Conservation (phyloP, 768 basidiomycete genomes). For the Mycena galericulata region DNA sequence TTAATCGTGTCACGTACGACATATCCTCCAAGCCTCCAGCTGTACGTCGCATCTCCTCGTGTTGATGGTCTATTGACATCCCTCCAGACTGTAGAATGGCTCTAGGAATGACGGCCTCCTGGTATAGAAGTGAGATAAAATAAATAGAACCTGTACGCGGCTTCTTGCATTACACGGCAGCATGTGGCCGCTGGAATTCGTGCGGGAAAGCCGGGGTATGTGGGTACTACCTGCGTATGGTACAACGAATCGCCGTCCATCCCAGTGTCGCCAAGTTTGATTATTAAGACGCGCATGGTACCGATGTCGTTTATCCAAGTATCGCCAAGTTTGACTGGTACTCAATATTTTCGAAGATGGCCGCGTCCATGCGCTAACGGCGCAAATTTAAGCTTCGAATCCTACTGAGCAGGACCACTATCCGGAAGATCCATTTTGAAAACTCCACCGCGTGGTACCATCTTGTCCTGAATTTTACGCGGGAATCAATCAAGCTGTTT, state of each 20-base stretch:
- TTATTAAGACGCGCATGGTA: too few species aligned
- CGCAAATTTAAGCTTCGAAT: too few species aligned
- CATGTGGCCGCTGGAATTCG: not conserved
- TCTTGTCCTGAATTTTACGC: too few species aligned
- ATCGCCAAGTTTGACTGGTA: too few species aligned
- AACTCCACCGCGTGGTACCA: too few species aligned
- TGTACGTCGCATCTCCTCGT: slow-evolving; percentile 54
- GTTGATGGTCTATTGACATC: slow-evolving; percentile 3
- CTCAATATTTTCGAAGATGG: too few species aligned
- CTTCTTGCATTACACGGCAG: not conserved
- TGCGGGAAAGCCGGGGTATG: not conserved
- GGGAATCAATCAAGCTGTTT: too few species aligned
- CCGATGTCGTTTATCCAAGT: too few species aligned
- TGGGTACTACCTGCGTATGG: not conserved
- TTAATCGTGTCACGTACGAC: slow-evolving; percentile 96
- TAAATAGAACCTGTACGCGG: not conserved
- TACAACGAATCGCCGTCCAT: not conserved
- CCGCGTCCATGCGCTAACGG: too few species aligned
- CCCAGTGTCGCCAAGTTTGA: not conserved
- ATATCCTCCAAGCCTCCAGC: slow-evolving; percentile 98
- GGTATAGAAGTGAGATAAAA: not conserved
- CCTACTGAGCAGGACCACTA: too few species aligned
- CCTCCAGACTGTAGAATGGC: slow-evolving; percentile 28
- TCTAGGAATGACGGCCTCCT: not conserved
- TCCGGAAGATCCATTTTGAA: too few species aligned